Conservation (phyloP, 768 basidiomycete species). For the Brasilioporus rufonigricans region DNA sequence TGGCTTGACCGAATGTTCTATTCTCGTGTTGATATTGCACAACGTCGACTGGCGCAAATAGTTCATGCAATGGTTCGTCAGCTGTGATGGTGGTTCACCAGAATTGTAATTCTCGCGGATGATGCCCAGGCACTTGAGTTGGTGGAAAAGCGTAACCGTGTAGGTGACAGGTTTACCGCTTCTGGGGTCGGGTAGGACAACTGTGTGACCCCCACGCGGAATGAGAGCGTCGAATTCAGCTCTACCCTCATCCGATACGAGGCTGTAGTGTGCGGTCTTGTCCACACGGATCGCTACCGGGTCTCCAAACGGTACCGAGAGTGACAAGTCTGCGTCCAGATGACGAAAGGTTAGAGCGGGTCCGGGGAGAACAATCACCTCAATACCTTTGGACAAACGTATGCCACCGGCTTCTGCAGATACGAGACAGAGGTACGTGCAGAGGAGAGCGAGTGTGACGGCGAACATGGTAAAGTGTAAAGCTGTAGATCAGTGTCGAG, state of each 20-base stretch:
- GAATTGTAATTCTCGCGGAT: slow-evolving; percentile 6
- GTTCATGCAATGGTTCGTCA: slow-evolving; percentile 11
- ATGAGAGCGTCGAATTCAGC: slow-evolving; percentile 16
- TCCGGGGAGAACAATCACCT: neutral
- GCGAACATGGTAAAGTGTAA: neutral
- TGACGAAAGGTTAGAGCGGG: neutral
- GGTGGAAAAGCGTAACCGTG: slow-evolving; percentile 12
- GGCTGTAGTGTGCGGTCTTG: slow-evolving; percentile 12
- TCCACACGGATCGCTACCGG: slow-evolving; percentile 12
- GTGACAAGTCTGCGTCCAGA: slow-evolving; percentile 6
- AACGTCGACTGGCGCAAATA: slow-evolving; percentile 11
- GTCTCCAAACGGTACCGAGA: slow-evolving; percentile 9
- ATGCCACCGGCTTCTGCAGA: neutral
- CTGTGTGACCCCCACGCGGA: slow-evolving; percentile 5
- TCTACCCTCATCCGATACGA: slow-evolving; percentile 11
- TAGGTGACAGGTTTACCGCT: slow-evolving; percentile 11
- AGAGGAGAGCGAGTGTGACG: neutral
- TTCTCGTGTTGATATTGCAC: slow-evolving; percentile 12
- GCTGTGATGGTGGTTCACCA: slow-evolving; percentile 2
- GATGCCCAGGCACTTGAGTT: slow-evolving; percentile 13
- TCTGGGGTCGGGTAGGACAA: slow-evolving; percentile 7
- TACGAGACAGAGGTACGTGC: neutral
- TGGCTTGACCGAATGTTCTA: slow-evolving; percentile 12
- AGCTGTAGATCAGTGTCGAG: too few species aligned
- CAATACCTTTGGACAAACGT: slow-evolving; percentile 3